Evolutionary conservation across 1,284 basidiomycete genomes (phyloP).

Genomic region (Ganoderma sinense): DNA sequence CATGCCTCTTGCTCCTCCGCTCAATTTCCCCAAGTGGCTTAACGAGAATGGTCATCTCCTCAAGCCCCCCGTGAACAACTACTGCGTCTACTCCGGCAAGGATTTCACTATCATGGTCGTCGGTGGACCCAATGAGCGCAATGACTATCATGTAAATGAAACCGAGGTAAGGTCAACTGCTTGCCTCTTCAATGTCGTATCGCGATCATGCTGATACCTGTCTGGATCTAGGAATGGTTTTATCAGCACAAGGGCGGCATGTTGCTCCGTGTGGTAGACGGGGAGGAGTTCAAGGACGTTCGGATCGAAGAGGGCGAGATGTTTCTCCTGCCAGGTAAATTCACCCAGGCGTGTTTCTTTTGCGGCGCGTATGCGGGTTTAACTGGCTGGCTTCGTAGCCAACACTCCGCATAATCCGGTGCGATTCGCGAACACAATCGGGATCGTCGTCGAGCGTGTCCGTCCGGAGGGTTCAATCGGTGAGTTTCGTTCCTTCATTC

Average conservation of each 20-base stretch:
- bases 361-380: too few species aligned
- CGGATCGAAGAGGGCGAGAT: conserved; percentile 94
- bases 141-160: conserved; percentile 94
- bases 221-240: conserved; percentile 83
- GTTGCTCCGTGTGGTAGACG: conserved; percentile 89
- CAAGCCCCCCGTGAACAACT: conserved; percentile 92
- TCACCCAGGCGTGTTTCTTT: neutral
- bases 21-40: conserved; percentile 91
- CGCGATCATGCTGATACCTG: neutral
- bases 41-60: conserved; percentile 80
- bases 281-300: conserved; percentile 88
- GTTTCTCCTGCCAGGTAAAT: conserved; percentile 90
- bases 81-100: conserved; percentile 84
- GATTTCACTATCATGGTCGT: conserved; percentile 94
- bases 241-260: conserved; percentile 94
- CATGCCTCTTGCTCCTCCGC: conserved; percentile 73
- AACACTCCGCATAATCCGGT: conserved; percentile 97
- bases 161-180: conserved; percentile 68
- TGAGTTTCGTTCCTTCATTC: conserved; percentile 36
- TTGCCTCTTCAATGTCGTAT: neutral
- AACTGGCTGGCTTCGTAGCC: conserved; percentile 50
- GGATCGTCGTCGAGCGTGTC: conserved; percentile 94
- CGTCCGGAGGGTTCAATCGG: conserved; percentile 73
- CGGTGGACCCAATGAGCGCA: conserved; percentile 91
- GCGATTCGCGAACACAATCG: conserved; percentile 90